Evolutionary conservation across 1,284 basidiomycete genomes (phyloP), one percentile per base, ranked within the genome.

Genomic region (Cystobasidium sp.): DNA sequence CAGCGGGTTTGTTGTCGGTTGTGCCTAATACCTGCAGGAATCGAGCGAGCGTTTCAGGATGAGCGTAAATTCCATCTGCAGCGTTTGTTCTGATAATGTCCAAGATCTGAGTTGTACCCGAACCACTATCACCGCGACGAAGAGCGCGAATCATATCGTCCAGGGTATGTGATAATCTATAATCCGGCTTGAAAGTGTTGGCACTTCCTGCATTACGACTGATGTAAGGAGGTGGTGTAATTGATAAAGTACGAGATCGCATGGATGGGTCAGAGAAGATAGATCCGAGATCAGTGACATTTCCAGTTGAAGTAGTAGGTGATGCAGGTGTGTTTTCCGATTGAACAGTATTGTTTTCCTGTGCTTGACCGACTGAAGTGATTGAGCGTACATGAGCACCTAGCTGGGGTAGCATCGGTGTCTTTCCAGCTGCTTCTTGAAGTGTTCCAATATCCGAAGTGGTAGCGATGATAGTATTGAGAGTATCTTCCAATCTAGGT

Each of bases 1-100:
- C 87, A 79, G 89, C 88, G 3, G 47, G 72, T 43, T 39, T 86
- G 85, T 2, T 84, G 75, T 39, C 92, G 88, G 16, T 91, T 91
- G 16, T 88, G 86, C 79, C 94, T 88, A 31, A 95, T 83, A 53
- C 47, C 51, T 39, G 14, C 6, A 9, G 51, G 37, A 20, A 47
- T 8, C 86, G 85, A 24, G 87, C 88, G 31, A 94, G 81, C 4
- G 86, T 84, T 20, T 83, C 82, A 1, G 87, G 84, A n/a, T 84
- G 82, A 0, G 90, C 89, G 70, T 78, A 77, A 65, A 82, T 81
- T 78, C 87, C 85, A 10, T 82, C 81, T 4, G 79, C 69, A 76
- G 68, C 47, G 1, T 76, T 77, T 14, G 70, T 67, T 20, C 71
- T 69, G 0, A 77, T 64, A 0, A 76, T 75, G 39, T 68, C 62